Conservation (phyloP, 2,329 filamentous ascomycete species). For the Pyrenochaeta sp. region DNA sequence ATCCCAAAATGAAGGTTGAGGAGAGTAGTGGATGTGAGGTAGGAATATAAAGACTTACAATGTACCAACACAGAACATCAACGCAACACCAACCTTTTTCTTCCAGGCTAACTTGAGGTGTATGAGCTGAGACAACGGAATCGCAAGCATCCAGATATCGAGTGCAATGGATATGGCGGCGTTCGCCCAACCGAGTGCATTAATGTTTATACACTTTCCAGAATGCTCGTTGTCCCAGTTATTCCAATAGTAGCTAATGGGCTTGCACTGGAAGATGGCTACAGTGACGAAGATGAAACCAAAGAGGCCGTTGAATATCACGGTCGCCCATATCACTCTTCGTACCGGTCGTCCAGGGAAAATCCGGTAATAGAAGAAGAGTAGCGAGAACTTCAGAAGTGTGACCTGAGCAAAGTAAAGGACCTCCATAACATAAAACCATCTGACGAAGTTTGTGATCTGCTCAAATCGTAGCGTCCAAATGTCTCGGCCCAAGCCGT, state of each 20-base stretch:
- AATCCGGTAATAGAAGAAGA: slow-evolving; percentile 43
- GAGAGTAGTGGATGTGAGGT: too few species aligned
- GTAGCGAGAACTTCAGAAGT: slow-evolving; percentile 35
- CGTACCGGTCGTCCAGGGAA: slow-evolving; percentile 30
- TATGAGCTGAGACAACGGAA: slow-evolving; percentile 46
- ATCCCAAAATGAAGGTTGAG: too few species aligned
- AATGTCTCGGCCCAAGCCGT: slow-evolving; percentile 60
- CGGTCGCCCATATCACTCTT: slow-evolving; percentile 24
- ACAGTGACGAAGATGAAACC: slow-evolving; percentile 28
- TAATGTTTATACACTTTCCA: slow-evolving; percentile 47
- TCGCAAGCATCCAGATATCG: slow-evolving; percentile 43
- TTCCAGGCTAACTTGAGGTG: slow-evolving; percentile 41
- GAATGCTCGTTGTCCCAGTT: slow-evolving; percentile 36
- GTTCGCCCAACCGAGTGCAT: slow-evolving; percentile 42
- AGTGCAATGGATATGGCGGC: slow-evolving; percentile 45
- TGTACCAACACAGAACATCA: slow-evolving; percentile 52
- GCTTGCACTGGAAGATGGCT: slow-evolving; percentile 44
- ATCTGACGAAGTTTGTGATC: slow-evolving; percentile 55
- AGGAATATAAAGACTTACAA: slow-evolving; percentile 19
- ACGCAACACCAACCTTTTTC: slow-evolving; percentile 47
- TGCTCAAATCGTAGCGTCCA: slow-evolving; percentile 57
- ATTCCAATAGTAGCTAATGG: slow-evolving; percentile 44
- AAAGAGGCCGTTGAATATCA: slow-evolving; percentile 34
- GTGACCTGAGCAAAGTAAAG: slow-evolving; percentile 45
- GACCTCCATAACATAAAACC: slow-evolving; percentile 43